A percentile compares a stretch with the other conserved stretches of the same genome.
phyloP scores from a whole-genome alignment of 1,139 yeast genomes.

The Suhomyces guaymorum region DNA sequence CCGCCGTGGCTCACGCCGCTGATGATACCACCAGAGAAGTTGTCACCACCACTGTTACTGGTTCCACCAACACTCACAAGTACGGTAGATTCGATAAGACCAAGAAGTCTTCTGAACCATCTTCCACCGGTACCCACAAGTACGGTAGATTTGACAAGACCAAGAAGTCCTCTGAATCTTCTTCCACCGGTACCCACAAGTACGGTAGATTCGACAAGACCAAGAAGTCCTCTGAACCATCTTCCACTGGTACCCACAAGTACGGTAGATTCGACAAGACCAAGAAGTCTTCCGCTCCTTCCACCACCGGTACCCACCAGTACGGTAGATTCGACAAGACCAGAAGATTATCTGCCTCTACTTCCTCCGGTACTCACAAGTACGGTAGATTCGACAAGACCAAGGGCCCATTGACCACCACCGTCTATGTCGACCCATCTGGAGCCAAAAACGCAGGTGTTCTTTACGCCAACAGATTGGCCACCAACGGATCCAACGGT shows the following conservation, averaged over 20 bases:
- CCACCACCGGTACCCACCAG: constrained; percentile 46
- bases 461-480: constrained; percentile 10
- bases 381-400: constrained; percentile 45
- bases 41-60: constrained; percentile 30
- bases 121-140: constrained; percentile 37
- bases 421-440: constrained; percentile 22
- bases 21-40: constrained; percentile 27
- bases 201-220: constrained; percentile 54
- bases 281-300: constrained; percentile 16
- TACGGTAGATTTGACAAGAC: constrained; percentile 47
- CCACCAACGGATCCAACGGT: no score
- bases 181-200: constrained; percentile 43
- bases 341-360: constrained; percentile 23
- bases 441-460: constrained; percentile 10
- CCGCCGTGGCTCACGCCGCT: constrained; percentile 24
- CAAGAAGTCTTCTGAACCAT: constrained; percentile 31
- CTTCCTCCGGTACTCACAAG: constrained; percentile 47
- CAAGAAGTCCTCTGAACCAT: constrained; percentile 28
- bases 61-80: constrained; percentile 39
- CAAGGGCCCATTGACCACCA: constrained; percentile 25
- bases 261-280: constrained; percentile 54
- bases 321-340: constrained; percentile 45
- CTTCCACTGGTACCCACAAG: constrained; percentile 45
- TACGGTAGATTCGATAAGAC: constrained; percentile 57
- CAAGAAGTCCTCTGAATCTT: constrained; percentile 24